Percentiles rank a stretch among this genome's conserved stretches.
These are phyloP conservation scores for Colletotrichum acutatum DNA, from an alignment of 2,329 filamentous ascomycete genomes.

Conservation along the genomic window DNA sequence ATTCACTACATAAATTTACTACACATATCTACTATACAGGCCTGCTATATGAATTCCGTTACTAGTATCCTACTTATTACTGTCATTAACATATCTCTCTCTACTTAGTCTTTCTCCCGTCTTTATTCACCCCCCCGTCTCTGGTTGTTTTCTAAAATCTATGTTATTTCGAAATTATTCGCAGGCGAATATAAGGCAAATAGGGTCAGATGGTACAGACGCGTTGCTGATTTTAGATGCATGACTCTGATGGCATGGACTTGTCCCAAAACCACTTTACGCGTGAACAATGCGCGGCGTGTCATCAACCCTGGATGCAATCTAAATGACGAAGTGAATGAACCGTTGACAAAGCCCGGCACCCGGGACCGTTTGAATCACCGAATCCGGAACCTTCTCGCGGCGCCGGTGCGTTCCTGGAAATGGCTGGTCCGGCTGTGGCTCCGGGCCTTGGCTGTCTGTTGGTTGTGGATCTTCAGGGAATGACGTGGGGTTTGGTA, in stretches of 20 bases:
- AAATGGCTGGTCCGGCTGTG: not conserved
- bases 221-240: not conserved
- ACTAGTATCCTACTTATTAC: too few species aligned
- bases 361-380: too few species aligned
- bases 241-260: slow-evolving; percentile 3
- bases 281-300: not conserved
- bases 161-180: too few species aligned
- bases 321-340: not conserved
- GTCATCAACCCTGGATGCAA: not conserved
- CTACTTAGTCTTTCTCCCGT: too few species aligned
- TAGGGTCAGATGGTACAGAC: not conserved
- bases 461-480: not conserved
- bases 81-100: not conserved
- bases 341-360: not conserved
- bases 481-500: slow-evolving; percentile 33
- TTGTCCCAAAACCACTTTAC: not conserved
- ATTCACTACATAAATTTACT: not conserved
- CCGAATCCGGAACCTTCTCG: slow-evolving; percentile 22
- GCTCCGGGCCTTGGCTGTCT: too few species aligned
- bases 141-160: too few species aligned
- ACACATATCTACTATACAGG: too few species aligned
- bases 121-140: too few species aligned
- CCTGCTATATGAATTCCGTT: too few species aligned
- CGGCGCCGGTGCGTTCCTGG: slow-evolving; percentile 8
- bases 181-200: too few species aligned